Conservation (phyloP, 345 rosid genomes). For the Rhodamnia rubescens region DNA sequence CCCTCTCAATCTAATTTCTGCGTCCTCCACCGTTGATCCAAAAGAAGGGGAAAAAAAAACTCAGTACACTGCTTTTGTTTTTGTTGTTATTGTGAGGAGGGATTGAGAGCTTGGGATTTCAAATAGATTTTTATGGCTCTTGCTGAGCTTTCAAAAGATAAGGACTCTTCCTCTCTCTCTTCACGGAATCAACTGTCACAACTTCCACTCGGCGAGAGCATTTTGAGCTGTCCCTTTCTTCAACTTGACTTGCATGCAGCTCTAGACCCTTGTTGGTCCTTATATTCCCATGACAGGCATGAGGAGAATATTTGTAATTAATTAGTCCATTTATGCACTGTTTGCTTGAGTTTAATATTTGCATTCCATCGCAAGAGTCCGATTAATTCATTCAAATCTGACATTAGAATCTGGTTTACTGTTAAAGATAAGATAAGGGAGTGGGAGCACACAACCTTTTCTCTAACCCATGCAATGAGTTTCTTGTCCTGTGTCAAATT, state of each 20-base stretch:
- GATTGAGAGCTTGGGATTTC: background rate
- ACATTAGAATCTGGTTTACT: background rate
- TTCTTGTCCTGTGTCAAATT: background rate
- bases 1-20: background rate
- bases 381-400: background rate
- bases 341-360: background rate
- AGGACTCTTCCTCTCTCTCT: background rate
- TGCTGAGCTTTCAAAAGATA: constrained; percentile 11
- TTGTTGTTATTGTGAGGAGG: background rate
- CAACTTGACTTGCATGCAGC: background rate
- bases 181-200: constrained; percentile 5
- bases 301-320: background rate
- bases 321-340: background rate
- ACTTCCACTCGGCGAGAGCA: background rate
- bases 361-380: background rate
- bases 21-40: background rate
- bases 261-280: background rate
- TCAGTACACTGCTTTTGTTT: background rate
- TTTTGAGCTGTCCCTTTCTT: background rate
- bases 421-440: background rate
- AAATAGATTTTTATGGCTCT: background rate
- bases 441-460: background rate
- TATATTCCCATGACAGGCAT: background rate
- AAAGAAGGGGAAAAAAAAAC: background rate
- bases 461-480: background rate